These are phyloP conservation scores for Aspergillus avenaceus DNA, from an alignment of 495 filamentous ascomycete genomes.

Conservation along the genomic window DNA sequence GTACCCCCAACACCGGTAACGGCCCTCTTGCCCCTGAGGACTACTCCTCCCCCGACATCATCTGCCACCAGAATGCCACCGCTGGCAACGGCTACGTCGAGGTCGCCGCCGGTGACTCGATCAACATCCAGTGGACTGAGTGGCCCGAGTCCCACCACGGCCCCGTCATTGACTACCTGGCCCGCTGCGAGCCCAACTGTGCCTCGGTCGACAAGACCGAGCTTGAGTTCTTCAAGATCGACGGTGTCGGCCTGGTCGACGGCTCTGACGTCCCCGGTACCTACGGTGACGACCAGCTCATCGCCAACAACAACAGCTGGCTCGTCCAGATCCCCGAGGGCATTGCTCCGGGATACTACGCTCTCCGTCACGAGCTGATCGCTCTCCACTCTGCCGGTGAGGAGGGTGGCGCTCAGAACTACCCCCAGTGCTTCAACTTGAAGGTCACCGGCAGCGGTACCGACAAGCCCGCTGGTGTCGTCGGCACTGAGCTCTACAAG, in stretches of 20 bases:
- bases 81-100: constrained; percentile 42
- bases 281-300: constrained; percentile 59
- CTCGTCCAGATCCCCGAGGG: constrained; percentile 56
- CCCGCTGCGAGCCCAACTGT: constrained; percentile 58
- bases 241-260: constrained; percentile 49
- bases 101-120: constrained; percentile 43
- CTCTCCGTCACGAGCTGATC: constrained; percentile 70
- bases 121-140: constrained; percentile 53
- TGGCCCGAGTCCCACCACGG: constrained; percentile 62
- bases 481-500: constrained; percentile 54
- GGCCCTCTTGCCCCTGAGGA: constrained; percentile 46
- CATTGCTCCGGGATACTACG: constrained; percentile 62
- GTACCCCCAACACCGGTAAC: constrained; percentile 45
- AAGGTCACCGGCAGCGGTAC: constrained; percentile 56
- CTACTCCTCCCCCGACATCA: constrained; percentile 50
- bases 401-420: constrained; percentile 60
- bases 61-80: constrained; percentile 55
- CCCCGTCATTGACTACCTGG: constrained; percentile 66
- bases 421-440: constrained; percentile 68
- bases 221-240: constrained; percentile 68
- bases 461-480: constrained; percentile 43
- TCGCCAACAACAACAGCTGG: constrained; percentile 59
- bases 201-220: constrained; percentile 50
- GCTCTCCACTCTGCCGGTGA: constrained; percentile 55
- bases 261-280: constrained; percentile 39